Conservation (phyloP, 2,329 filamentous ascomycete genomes). For the Hirsutella rhossiliensis region DNA sequence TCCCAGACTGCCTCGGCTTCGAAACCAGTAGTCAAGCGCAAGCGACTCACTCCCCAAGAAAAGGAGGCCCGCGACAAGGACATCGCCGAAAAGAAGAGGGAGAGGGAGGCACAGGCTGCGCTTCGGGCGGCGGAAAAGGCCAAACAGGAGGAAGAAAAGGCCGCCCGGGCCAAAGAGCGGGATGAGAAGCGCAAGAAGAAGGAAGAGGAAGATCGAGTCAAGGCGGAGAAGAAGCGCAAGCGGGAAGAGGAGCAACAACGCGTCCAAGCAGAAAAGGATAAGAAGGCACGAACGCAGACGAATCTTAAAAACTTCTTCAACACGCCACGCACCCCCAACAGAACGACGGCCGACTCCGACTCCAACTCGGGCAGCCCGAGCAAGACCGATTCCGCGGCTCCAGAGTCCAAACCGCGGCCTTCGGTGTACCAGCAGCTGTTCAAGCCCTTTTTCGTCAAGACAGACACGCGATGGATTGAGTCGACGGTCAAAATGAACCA, state of each 20-base stretch:
- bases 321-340: slow-evolving; percentile 26
- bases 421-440: slow-evolving; percentile 61
- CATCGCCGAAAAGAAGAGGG: slow-evolving; percentile 19
- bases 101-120: slow-evolving; percentile 25
- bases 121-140: slow-evolving; percentile 21
- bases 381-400: slow-evolving; percentile 12
- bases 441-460: slow-evolving; percentile 68
- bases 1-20: slow-evolving; percentile 1
- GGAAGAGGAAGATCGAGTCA: slow-evolving; percentile 26
- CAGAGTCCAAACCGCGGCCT: slow-evolving; percentile 7
- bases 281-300: slow-evolving; percentile 35
- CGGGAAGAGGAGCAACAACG: slow-evolving; percentile 34
- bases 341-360: slow-evolving; percentile 20
- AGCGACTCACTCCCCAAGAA: slow-evolving; percentile 24
- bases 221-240: slow-evolving; percentile 33
- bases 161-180: slow-evolving; percentile 22
- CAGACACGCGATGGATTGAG: slow-evolving; percentile 59
- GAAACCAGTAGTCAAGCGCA: slow-evolving; percentile 26
- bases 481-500: slow-evolving; percentile 45
- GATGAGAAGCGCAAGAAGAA: slow-evolving; percentile 28
- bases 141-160: slow-evolving; percentile 27
- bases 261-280: slow-evolving; percentile 29
- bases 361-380: slow-evolving; percentile 15
- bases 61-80: slow-evolving; percentile 19
- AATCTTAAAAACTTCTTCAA: slow-evolving; percentile 36